These are phyloP conservation scores for Xylariomycetidae sp. DNA, from an alignment of 2,329 filamentous ascomycete genomes.

Conservation along the genomic window DNA sequence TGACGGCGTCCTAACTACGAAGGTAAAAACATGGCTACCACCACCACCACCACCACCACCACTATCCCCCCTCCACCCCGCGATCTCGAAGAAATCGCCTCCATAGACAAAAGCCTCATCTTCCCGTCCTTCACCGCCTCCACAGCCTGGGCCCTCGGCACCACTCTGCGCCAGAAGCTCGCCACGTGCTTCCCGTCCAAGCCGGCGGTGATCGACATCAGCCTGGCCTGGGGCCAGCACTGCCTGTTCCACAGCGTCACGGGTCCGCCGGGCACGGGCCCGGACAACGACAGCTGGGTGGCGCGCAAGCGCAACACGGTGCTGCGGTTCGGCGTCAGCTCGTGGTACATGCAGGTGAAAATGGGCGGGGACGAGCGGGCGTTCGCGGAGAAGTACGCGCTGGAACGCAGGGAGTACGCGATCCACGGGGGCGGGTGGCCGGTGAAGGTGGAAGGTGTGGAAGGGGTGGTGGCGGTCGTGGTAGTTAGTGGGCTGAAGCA, in stretches of 20 bases:
- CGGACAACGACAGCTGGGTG: slow-evolving; percentile 71
- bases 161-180: slow-evolving; percentile 60
- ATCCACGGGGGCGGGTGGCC: slow-evolving; percentile 77
- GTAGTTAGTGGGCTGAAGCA: slow-evolving; percentile 74
- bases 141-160: slow-evolving; percentile 63
- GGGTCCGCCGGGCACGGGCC: slow-evolving; percentile 58
- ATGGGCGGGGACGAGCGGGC: slow-evolving; percentile 57
- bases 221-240: slow-evolving; percentile 53
- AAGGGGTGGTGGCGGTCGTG: slow-evolving; percentile 70
- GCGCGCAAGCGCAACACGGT: slow-evolving; percentile 68
- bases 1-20: too few species aligned
- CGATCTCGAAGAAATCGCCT: too few species aligned
- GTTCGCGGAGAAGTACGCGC: slow-evolving; percentile 62
- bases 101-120: too few species aligned
- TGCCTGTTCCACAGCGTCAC: slow-evolving; percentile 67
- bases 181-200: slow-evolving; percentile 43
- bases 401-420: slow-evolving; percentile 61
- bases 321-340: slow-evolving; percentile 63
- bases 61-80: too few species aligned
- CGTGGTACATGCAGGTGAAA: slow-evolving; percentile 69
- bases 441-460: slow-evolving; percentile 66
- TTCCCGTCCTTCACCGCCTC: slow-evolving; percentile 54
- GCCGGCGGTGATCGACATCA: slow-evolving; percentile 60
- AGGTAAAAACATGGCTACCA: too few species aligned
- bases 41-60: too few species aligned